These are phyloP conservation scores for Mycena belliarum DNA, from an alignment of 768 basidiomycete species.

Conservation along the genomic window DNA sequence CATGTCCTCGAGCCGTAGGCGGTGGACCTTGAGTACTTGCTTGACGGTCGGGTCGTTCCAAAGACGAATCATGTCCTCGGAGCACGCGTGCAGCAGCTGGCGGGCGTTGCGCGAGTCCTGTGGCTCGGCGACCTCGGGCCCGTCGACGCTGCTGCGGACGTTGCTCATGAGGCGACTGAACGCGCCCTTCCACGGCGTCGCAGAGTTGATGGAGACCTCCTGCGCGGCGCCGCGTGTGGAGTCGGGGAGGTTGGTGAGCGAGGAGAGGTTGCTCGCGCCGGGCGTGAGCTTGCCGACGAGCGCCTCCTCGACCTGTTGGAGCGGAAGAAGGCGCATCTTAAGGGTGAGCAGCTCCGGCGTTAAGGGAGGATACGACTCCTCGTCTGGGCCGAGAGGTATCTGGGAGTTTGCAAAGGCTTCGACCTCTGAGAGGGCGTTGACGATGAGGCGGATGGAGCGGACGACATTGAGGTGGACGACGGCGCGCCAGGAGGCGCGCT, in stretches of 20 bases:
- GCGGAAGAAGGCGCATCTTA: constrained; percentile 50
- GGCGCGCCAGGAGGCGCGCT: constrained; percentile 47
- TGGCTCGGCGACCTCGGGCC: constrained; percentile 30
- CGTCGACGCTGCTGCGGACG: constrained; percentile 30
- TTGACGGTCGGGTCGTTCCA: constrained; percentile 50
- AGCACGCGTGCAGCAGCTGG: constrained; percentile 47
- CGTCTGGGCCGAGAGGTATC: constrained; percentile 12
- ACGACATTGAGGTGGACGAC: constrained; percentile 54
- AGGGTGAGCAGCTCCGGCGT: constrained; percentile 43
- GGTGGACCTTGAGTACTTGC: constrained; percentile 39
- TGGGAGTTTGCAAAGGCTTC: constrained; percentile 15
- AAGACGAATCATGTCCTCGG: constrained; percentile 50
- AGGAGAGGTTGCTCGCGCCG: constrained; percentile 5
- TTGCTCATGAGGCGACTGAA: constrained; percentile 35
- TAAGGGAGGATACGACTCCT: constrained; percentile 33
- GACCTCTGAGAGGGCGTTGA: constrained; percentile 26
- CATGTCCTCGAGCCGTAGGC: constrained; percentile 51
- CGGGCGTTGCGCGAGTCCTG: constrained; percentile 43
- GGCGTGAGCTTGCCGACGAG: constrained; percentile 50
- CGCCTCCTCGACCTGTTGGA: constrained; percentile 51
- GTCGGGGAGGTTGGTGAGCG: constrained; percentile 14
- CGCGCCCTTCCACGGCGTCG: constrained; percentile 35
- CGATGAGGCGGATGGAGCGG: constrained; percentile 46
- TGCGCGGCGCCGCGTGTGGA: constrained; percentile 6
- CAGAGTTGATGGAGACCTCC: constrained; percentile 39